Evolutionary conservation across 495 filamentous ascomycete genomes (phyloP).

Genomic region (Melanomma pulvis-pyrius): DNA sequence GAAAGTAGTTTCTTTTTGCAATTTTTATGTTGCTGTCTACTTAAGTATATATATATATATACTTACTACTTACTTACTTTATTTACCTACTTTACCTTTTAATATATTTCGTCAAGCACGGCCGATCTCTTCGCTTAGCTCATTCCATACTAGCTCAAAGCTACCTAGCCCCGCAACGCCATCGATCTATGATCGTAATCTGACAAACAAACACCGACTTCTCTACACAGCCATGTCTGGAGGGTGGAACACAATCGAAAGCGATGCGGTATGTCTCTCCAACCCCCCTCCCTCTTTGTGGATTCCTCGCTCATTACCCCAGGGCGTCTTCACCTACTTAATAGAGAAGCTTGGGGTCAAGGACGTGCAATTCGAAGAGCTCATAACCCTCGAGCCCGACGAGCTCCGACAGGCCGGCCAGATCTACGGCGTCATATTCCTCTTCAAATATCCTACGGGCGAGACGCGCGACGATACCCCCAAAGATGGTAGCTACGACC

Average conservation of each 20-base stretch:
- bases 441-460: conserved; percentile 95
- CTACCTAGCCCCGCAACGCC: background rate
- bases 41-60: too few relatives aligned
- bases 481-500: conserved; percentile 77
- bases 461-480: conserved; percentile 63
- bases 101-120: background rate
- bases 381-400: conserved; percentile 84
- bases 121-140: background rate
- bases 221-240: conserved; percentile 46
- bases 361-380: conserved; percentile 95
- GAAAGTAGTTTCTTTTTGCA: too few relatives aligned
- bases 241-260: conserved; percentile 84
- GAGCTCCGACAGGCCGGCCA: conserved; percentile 72
- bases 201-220: conserved; percentile 17
- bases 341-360: conserved; percentile 88
- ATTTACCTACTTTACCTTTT: too few relatives aligned
- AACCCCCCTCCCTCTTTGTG: conserved; percentile 13
- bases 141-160: background rate
- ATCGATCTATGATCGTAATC: background rate
- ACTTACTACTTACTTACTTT: background rate
- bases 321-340: conserved; percentile 98
- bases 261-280: conserved; percentile 73
- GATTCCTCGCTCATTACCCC: conserved; percentile 13
- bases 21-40: too few relatives aligned
- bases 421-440: conserved; percentile 97